Base-by-base conservation (phyloP, 2,329 filamentous ascomycete species). In the Epichloe baconii region DNA sequence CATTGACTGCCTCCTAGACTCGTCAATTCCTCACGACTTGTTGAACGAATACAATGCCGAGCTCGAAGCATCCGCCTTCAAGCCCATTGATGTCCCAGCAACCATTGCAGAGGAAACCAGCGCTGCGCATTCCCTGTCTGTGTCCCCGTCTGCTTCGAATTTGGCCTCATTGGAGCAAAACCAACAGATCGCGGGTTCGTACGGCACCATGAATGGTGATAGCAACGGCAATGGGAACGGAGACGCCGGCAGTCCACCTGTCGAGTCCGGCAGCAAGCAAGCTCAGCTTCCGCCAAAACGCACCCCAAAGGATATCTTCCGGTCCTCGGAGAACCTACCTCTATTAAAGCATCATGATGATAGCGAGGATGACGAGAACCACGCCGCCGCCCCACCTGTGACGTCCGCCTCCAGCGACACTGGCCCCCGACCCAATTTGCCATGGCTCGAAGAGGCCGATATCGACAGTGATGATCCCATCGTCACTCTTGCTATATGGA, bases 1-100 rank as follows among this genome's bases (percentile, higher is more conserved):
- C 65, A 95, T 96, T 59, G 91, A 96, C 68, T 80, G 85, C 49
- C 74, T 97, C 52, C 77, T 97, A 54, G 89, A 95, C 68, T 95
- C 88, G 8, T 90, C 88, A 34, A 79, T 95, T n/a, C 90, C 90
- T 2, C 90, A 95, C 62, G 84, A 91, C 60, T 74, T 97, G 44
- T 82, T 97, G 52, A 90, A 94, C 62, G 90, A 96, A 67, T 96
- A 95, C 66, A 83, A 68, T 37, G 65, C 83, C 56, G 73, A 84
- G 56, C 71, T 81, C 47, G 73, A 78, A 43, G 72, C 73, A 19
- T 76, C 73, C 40, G 74, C 74, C 23, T 75, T 79, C 55, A 73
- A 72, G 46, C 70, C 72, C 47, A 62, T 79, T 52, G 77, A 81
- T 57, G 77, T 88, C 6, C 86, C 88, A 2, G 74, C 79, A 35